Conservation (phyloP, 2,329 filamentous ascomycete genomes). For the Keithomyces neogunnii region DNA sequence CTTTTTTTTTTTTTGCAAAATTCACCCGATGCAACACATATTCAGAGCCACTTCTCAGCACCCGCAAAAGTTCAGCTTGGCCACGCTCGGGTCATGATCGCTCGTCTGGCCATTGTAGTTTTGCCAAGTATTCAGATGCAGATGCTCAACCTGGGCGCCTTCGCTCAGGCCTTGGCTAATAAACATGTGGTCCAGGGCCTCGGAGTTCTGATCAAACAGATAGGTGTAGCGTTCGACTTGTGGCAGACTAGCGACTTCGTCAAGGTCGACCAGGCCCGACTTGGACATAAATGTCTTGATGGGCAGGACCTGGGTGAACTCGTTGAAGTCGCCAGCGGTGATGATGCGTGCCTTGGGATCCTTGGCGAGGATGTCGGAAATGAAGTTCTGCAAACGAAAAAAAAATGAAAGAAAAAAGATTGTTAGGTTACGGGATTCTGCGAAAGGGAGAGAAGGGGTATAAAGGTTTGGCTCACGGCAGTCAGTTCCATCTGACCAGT, state of each 20-base stretch:
- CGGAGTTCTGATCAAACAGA: slow-evolving; percentile 59
- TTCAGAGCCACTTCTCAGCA: slow-evolving; percentile 9
- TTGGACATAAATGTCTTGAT: slow-evolving; percentile 42
- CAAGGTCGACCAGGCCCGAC: slow-evolving; percentile 52
- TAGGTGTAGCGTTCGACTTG: slow-evolving; percentile 60
- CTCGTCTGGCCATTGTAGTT: slow-evolving; percentile 45
- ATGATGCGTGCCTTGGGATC: slow-evolving; percentile 51
- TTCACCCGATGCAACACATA: neutral
- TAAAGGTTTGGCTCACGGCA: slow-evolving; percentile 30
- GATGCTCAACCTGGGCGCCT: slow-evolving; percentile 49
- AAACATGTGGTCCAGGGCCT: slow-evolving; percentile 64
- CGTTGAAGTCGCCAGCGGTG: slow-evolving; percentile 62
- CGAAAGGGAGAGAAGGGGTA: too few relatives aligned
- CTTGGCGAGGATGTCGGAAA: slow-evolving; percentile 45
- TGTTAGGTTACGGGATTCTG: too few relatives aligned
- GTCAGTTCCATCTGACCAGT: slow-evolving; percentile 49
- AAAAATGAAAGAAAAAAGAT: slow-evolving; percentile 6
- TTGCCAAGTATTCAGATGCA: slow-evolving; percentile 66
- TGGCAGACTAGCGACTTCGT: slow-evolving; percentile 46
- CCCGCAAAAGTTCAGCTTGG: slow-evolving; percentile 51
- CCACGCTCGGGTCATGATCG: slow-evolving; percentile 64
- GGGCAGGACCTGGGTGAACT: slow-evolving; percentile 56
- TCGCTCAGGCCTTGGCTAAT: slow-evolving; percentile 45
- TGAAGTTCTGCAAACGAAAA: slow-evolving; percentile 34
- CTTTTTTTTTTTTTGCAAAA: too few relatives aligned